A percentile compares a stretch with the other conserved stretches of the same genome.
Conservation (phyloP, 306 rosid genomes). For the Begonia loranthoides region DNA sequence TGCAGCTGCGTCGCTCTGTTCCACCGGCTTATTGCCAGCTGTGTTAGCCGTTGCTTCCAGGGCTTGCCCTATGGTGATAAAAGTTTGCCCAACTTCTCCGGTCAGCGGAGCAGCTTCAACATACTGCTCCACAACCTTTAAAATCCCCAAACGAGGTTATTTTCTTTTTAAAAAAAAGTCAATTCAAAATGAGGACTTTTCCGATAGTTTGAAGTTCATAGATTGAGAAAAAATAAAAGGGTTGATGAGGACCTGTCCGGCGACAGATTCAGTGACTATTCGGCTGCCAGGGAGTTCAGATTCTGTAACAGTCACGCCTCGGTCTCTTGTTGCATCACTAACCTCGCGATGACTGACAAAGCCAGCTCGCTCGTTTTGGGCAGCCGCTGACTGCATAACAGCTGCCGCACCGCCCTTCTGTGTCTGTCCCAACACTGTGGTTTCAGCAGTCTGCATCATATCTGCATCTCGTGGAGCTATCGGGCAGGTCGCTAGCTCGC, state of each 20-base stretch:
- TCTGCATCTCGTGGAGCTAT: constrained; percentile 58
- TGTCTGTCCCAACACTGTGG: constrained; percentile 38
- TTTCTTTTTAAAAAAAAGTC: not conserved
- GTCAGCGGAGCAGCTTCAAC: constrained; percentile 22
- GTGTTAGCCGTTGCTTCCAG: constrained; percentile 49
- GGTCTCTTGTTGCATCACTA: constrained; percentile 26
- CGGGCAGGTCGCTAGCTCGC: constrained; percentile 38
- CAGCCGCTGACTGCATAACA: constrained; percentile 55
- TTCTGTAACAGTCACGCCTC: constrained; percentile 47
- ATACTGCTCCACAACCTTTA: constrained; percentile 47
- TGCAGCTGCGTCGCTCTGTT: constrained; percentile 46
- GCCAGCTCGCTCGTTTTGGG: constrained; percentile 38
- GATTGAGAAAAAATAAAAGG: not conserved
- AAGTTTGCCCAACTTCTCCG: constrained; percentile 9
- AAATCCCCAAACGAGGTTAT: not conserved
- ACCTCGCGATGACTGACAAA: constrained; percentile 29
- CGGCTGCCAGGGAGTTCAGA: constrained; percentile 38
- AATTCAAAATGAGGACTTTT: not conserved
- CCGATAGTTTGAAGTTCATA: too few species aligned
- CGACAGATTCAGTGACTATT: constrained; percentile 46
- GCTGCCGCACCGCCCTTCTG: constrained; percentile 45
- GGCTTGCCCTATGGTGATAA: constrained; percentile 65
- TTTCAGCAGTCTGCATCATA: constrained; percentile 75
- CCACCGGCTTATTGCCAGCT: constrained; percentile 38
- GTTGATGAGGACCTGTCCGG: constrained; percentile 36